Conservation (phyloP, 2,329 filamentous ascomycete species). For the Penicillium palitans region DNA sequence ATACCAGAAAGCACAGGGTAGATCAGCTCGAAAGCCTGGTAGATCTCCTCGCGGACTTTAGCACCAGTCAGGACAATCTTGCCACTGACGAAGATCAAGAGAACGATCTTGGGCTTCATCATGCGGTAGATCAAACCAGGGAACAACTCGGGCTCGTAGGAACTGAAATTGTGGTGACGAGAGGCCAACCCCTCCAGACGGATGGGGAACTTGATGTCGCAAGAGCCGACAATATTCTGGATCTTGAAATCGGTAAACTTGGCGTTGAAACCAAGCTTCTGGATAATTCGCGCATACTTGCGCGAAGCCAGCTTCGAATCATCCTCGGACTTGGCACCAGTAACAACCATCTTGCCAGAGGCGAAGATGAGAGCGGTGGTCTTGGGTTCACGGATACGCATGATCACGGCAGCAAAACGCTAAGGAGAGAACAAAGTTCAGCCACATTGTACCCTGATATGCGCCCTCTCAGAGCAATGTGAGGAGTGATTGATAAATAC, state of each 20-base stretch:
- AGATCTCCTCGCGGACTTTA: constrained; percentile 97
- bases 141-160: constrained; percentile 97
- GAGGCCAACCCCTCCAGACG: constrained; percentile 92
- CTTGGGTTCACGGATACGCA: constrained; percentile 99
- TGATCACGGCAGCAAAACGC: constrained; percentile 99
- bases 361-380: constrained; percentile 98
- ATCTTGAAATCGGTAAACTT: constrained; percentile 99
- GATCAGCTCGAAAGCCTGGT: constrained; percentile 95
- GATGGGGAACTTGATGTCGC: constrained; percentile 99
- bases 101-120: constrained; percentile 99
- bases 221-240: constrained; percentile 98
- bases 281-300: constrained; percentile 98
- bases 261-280: constrained; percentile 98
- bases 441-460: constrained; percentile 45
- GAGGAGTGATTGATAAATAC: constrained; percentile 53
- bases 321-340: constrained; percentile 95
- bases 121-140: constrained; percentile 99
- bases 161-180: constrained; percentile 98
- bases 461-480: constrained; percentile 31
- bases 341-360: constrained; percentile 99
- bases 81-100: constrained; percentile 95
- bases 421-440: constrained; percentile 52
- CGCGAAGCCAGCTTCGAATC: constrained; percentile 94
- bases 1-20: constrained; percentile 89
- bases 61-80: constrained; percentile 98